Conservation (phyloP, 179 eudicot species). For the Monotropa hypopitys region DNA sequence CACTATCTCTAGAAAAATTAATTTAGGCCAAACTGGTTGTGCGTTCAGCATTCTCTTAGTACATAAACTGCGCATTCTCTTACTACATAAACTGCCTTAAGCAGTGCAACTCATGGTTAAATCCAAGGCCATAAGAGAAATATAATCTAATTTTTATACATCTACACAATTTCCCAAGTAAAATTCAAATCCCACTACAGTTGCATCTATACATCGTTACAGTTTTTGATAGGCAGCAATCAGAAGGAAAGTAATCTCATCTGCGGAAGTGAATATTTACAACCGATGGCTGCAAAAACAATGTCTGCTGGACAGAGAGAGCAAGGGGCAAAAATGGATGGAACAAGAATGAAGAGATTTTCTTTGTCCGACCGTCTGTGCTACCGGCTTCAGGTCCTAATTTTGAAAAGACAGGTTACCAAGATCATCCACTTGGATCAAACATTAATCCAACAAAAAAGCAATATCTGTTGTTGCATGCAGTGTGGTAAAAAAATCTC, state of each 20-base stretch:
- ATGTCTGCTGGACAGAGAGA: slow-evolving; percentile 78
- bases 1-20: no score
- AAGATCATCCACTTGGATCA: slow-evolving; percentile 1
- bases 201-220: background rate
- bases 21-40: no score
- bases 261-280: slow-evolving; percentile 94
- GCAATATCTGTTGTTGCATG: background rate
- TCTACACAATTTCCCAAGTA: background rate
- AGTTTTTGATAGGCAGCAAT: no score
- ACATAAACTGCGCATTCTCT: no score
- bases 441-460: background rate
- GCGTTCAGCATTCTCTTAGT: no score
- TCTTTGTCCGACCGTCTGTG: slow-evolving; percentile 63
- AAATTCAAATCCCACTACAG: background rate
- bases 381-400: slow-evolving; percentile 78
- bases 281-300: slow-evolving; percentile 66
- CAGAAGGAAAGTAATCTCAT: slow-evolving; percentile 16
- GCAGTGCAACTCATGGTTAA: no score
- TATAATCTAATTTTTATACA: background rate
- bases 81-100: no score
- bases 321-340: slow-evolving; percentile 85
- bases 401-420: slow-evolving; percentile 7
- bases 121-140: no score
- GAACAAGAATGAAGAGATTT: slow-evolving; percentile 77
- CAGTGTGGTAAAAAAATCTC: no score